These are phyloP conservation scores for Hyaloraphidium curvatum DNA, from an alignment of 192 early-diverging fungal species.

Conservation along the genomic window DNA sequence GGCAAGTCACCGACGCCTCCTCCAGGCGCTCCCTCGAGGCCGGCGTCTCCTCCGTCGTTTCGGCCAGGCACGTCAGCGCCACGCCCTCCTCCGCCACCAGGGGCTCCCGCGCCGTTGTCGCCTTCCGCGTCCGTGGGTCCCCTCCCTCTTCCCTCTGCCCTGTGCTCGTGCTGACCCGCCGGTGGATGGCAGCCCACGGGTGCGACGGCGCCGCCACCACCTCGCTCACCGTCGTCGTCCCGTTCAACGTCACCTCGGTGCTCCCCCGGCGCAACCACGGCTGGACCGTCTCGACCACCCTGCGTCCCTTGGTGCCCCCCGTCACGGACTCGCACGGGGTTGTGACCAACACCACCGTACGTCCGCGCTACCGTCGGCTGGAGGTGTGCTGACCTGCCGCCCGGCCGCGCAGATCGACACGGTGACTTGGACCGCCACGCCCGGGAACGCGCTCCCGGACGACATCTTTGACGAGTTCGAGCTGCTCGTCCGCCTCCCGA, in stretches of 20 bases:
- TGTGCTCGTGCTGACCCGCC: too few relatives aligned
- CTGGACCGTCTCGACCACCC: slow-evolving; percentile 10
- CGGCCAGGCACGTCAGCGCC: too few relatives aligned
- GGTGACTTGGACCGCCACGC: slow-evolving; percentile 12
- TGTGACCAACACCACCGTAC: slow-evolving; percentile 10
- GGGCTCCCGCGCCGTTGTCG: too few relatives aligned
- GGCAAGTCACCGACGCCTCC: too few relatives aligned
- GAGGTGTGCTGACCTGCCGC: too few relatives aligned
- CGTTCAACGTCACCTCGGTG: slow-evolving; percentile 13
- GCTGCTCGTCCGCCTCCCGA: slow-evolving; percentile 7
- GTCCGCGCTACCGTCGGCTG: too few relatives aligned
- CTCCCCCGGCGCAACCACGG: slow-evolving; percentile 7
- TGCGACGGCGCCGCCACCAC: slow-evolving; percentile 13
- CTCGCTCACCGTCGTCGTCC: slow-evolving; percentile 12
- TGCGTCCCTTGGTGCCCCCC: slow-evolving; percentile 10
- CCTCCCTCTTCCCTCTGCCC: neutral
- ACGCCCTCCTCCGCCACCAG: too few relatives aligned
- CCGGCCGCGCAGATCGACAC: too few relatives aligned
- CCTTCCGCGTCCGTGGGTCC: neutral
- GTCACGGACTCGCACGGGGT: slow-evolving; percentile 8
- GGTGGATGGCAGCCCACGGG: slow-evolving; percentile 18
- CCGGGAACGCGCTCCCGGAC: slow-evolving; percentile 12
- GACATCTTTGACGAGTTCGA: slow-evolving; percentile 12
- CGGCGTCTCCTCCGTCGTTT: too few relatives aligned
- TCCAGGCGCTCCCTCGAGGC: too few relatives aligned